Evolutionary conservation across 2,329 filamentous ascomycete genomes (phyloP).

Genomic region (Pyrenophora tritici-repentis): DNA sequence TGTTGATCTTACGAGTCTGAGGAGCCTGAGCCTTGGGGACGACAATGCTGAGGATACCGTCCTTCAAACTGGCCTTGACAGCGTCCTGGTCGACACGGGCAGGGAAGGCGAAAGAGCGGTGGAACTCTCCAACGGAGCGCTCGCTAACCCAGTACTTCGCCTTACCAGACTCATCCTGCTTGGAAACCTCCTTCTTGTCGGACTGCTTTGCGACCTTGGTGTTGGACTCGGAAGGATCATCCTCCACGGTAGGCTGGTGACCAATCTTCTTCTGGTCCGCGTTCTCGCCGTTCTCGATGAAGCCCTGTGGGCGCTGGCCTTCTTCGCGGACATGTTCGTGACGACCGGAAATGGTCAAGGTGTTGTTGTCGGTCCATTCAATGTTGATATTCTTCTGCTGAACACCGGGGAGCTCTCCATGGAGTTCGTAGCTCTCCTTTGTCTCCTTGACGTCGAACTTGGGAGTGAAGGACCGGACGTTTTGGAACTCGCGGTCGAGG

Average conservation of each 20-base stretch:
- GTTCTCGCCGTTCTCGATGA: slow-evolving; percentile 50
- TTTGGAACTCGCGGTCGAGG: slow-evolving; percentile 28
- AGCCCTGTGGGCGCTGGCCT: slow-evolving; percentile 56
- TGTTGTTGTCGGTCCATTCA: slow-evolving; percentile 78
- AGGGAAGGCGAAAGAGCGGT: slow-evolving; percentile 64
- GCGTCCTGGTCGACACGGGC: slow-evolving; percentile 62
- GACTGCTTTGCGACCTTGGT: slow-evolving; percentile 35
- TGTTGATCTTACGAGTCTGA: slow-evolving; percentile 58
- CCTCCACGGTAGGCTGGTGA: slow-evolving; percentile 66
- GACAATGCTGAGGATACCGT: slow-evolving; percentile 62
- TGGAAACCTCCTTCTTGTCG: slow-evolving; percentile 47
- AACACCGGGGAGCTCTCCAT: slow-evolving; percentile 79
- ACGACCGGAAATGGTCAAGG: slow-evolving; percentile 71
- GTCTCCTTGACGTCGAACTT: slow-evolving; percentile 80
- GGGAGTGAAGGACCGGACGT: slow-evolving; percentile 67
- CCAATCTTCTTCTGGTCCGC: slow-evolving; percentile 29
- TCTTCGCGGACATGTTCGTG: slow-evolving; percentile 68
- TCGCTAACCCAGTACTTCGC: slow-evolving; percentile 72
- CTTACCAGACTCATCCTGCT: slow-evolving; percentile 54
- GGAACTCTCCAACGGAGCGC: slow-evolving; percentile 64
- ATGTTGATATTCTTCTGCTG: slow-evolving; percentile 75
- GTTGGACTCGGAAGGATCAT: slow-evolving; percentile 52
- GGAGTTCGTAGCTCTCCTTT: slow-evolving; percentile 70
- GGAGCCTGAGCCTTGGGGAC: slow-evolving; percentile 61
- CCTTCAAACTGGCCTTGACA: slow-evolving; percentile 65